phyloP scores from a whole-genome alignment of 257 asterid species.

The Thymus mandschuricus region DNA sequence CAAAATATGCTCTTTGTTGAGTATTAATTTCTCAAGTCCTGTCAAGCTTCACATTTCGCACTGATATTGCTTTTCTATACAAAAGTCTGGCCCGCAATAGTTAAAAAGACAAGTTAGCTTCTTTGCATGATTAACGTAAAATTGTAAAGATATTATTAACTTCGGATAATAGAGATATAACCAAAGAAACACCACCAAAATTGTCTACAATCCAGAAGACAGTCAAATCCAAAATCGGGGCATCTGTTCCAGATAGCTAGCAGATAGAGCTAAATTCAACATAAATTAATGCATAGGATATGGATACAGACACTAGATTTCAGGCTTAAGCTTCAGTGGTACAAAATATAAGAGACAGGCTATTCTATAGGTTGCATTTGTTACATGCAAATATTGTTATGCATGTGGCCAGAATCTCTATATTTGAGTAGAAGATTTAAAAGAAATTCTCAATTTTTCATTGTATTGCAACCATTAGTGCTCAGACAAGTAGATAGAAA shows the following conservation, averaged over 20 bases:
- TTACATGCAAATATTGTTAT: slow-evolving; percentile 3
- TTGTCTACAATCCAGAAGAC: background rate
- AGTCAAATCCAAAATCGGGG: background rate
- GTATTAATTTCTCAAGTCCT: background rate
- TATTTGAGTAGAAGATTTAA: background rate
- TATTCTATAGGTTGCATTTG: background rate
- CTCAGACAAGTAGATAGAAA: background rate
- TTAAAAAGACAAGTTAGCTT: slow-evolving; percentile 17
- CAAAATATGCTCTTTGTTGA: background rate
- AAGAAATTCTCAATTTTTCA: background rate
- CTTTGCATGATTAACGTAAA: slow-evolving; percentile 23
- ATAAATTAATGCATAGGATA: slow-evolving; percentile 13
- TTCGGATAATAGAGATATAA: slow-evolving; percentile 17
- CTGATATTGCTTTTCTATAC: slow-evolving; percentile 1
- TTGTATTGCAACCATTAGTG: background rate
- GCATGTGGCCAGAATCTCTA: slow-evolving; percentile 12
- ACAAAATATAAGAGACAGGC: background rate
- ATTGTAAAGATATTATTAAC: slow-evolving; percentile 15
- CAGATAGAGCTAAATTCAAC: slow-evolving; percentile 7
- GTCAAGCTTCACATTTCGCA: background rate
- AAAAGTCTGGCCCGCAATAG: slow-evolving; percentile 3
- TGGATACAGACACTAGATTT: slow-evolving; percentile 16
- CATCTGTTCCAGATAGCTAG: slow-evolving; percentile 7
- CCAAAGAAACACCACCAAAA: slow-evolving; percentile 6
- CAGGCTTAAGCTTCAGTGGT: background rate